Base-by-base conservation (phyloP, 768 basidiomycete genomes). In the Psilocybe subaeruginosa region DNA sequence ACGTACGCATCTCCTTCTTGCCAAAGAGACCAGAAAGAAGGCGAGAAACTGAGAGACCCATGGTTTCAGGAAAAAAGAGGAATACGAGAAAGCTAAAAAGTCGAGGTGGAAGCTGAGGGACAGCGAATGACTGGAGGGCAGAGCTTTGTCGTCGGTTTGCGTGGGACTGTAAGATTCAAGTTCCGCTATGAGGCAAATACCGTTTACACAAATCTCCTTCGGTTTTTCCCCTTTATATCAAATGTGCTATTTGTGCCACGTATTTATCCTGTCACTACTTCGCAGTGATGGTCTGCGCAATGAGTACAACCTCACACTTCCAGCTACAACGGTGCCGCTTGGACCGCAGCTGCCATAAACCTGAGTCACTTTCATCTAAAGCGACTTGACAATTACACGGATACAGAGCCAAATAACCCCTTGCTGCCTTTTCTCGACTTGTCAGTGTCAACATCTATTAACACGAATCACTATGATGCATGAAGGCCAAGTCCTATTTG, bases 1-100 rank as follows among this genome's bases (percentile, higher is more conserved):
- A 82, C 96, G 76, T 78, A 97, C 96, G 95, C 97, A 99, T 99
- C 82, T 99, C 97, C 87, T 91, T 97, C 85, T 97, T 98, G 79
- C 95, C 96, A 71, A 98, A 95, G 73, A 99, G 85, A 75, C 86
- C 85, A 53, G 86, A 82, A 71, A 98, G 86, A 50, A 95, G 76
- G 68, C 80, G 80, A 68, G 91, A 93, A 63, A 93, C 77, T 12
- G 85, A 84, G 63, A 93, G 78, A 86, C 92, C 92, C 92, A 93
- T 93, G 75, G 69, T 78, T 78, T 72, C 56, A 62, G 69, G 49
- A 65, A 67, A 70, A 59, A 66, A 71, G 66, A 66, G 69, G 70
- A 70, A 66, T 64, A 66, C 72, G 68, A 71, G 66, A 73, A 61
- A 64, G 74, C 71, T 67, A 71, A 72, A 73, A 72, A 69, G 69